A percentile compares a stretch with the other conserved stretches of the same genome.
Evolutionary conservation across 441 rosid genomes (phyloP).

Genomic region (Brassica hybrid): DNA sequence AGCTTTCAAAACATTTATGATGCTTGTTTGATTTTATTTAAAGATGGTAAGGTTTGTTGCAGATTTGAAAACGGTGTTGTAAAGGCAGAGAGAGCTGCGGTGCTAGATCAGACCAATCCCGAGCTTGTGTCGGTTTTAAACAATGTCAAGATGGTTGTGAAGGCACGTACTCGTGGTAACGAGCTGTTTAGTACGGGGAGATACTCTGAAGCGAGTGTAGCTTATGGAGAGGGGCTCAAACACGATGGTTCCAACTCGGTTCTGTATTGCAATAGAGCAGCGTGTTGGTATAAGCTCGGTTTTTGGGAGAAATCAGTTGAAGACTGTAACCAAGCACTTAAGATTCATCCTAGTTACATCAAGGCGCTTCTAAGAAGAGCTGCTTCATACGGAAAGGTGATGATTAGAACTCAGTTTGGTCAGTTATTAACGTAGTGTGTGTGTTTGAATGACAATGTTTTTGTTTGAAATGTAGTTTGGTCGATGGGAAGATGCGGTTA

Average conservation of each 20-base stretch:
- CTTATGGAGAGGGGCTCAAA: slow-evolving; percentile 74
- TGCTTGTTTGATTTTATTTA: slow-evolving; percentile 25
- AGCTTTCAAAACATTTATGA: slow-evolving; percentile 33
- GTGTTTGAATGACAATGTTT: too few species aligned
- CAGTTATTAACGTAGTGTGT: too few species aligned
- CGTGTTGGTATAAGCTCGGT: slow-evolving; percentile 79
- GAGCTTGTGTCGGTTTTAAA: slow-evolving; percentile 53
- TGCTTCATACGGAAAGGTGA: slow-evolving; percentile 70
- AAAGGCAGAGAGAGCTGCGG: slow-evolving; percentile 61
- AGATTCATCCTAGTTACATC: slow-evolving; percentile 57
- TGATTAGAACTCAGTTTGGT: neutral
- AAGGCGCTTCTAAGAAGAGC: slow-evolving; percentile 76
- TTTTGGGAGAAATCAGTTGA: slow-evolving; percentile 68
- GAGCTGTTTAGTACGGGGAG: slow-evolving; percentile 63
- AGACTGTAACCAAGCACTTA: slow-evolving; percentile 66
- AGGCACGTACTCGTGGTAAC: slow-evolving; percentile 64
- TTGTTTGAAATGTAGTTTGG: slow-evolving; percentile 46
- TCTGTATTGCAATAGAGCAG: slow-evolving; percentile 74
- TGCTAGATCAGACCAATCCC: slow-evolving; percentile 48
- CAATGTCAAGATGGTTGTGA: slow-evolving; percentile 60
- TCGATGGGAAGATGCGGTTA: slow-evolving; percentile 61
- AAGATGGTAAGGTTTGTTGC: slow-evolving; percentile 52
- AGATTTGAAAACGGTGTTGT: slow-evolving; percentile 74
- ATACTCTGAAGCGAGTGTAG: slow-evolving; percentile 63
- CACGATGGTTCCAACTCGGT: slow-evolving; percentile 55